Evolutionary conservation across 805 yeast genomes (phyloP), one percentile per base, ranked within the genome.

Genomic region (Wickerhamomyces silvicola): DNA sequence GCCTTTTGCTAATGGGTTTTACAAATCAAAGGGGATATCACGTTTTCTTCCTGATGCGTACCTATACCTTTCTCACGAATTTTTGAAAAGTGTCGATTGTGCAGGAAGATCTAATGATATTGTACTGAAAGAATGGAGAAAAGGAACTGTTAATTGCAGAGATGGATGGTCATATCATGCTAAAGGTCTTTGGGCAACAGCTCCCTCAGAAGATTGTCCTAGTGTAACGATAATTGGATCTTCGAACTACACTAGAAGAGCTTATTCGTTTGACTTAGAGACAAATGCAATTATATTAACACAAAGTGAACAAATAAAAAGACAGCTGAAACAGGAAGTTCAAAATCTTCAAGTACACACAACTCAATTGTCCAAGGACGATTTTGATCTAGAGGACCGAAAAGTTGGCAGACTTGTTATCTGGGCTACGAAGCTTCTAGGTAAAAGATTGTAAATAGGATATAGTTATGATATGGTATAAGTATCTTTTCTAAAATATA

Each of bases 111-210:
- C 64, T 12, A 36, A 60, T 3, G 44, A 62, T 22, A 76, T 90
- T 19, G 56, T 60, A 13, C 60, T 92, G 22, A 67, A 66, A 35
- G 97, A 90, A 56, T 92, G 98, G 98, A 70, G 73, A 48, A 75
- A 72, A 30, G 98, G 98, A 1, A 63, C 76, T 3, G 95, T 86
- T 4, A 85, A 86, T 50, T 72, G 81, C 7, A 71, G 78, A 1
- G 70, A 66, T 18, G 98, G 98, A 1, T 90, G 98, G 97, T 84
- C 97, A 0, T 92, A 92, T 56, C 98, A 92, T 52, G 97, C 98
- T 10, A 92, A 92, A 53, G 98, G 98, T 1, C 61, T 90, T 5
- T 92, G 97, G 97, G 59, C 84, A 0, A 65, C 73, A 7, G 62
- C 65, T 10, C 81, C 86, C 1, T 66, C 59, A 2, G 81, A 75